Evolutionary conservation across 768 basidiomycete genomes (phyloP).

Genomic region (Tricholoma terreum): DNA sequence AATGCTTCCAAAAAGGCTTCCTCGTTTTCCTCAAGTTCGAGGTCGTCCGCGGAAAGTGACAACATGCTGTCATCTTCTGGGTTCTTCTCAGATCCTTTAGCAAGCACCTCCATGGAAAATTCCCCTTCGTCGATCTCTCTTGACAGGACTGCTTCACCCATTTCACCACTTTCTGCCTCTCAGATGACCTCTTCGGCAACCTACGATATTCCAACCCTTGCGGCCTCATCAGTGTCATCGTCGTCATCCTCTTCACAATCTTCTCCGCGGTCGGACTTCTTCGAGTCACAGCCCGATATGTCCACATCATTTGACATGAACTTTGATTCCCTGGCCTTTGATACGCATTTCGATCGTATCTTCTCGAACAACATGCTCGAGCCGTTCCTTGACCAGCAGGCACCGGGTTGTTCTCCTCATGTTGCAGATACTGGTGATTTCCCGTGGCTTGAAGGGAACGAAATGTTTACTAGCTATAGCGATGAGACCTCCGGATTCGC

Average conservation of each 20-base stretch:
- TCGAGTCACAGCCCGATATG: slow-evolving; percentile 29
- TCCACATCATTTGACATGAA: slow-evolving; percentile 29
- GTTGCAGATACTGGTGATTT: slow-evolving; percentile 20
- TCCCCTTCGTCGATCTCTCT: slow-evolving; percentile 7
- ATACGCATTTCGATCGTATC: slow-evolving; percentile 30
- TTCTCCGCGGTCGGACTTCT: slow-evolving; percentile 38
- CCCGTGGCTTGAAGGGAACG: slow-evolving; percentile 35
- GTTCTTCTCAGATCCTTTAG: slow-evolving; percentile 9
- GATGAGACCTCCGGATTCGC: slow-evolving; percentile 20
- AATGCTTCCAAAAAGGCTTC: slow-evolving; percentile 28
- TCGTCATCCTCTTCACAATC: slow-evolving; percentile 35
- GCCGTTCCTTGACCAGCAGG: slow-evolving; percentile 33
- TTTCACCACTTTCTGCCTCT: slow-evolving; percentile 15
- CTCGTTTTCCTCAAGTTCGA: slow-evolving; percentile 5
- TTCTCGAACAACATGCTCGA: slow-evolving; percentile 36
- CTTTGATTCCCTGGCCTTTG: slow-evolving; percentile 29
- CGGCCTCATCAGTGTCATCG: slow-evolving; percentile 31
- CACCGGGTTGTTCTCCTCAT: slow-evolving; percentile 28
- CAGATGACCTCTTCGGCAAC: slow-evolving; percentile 3
- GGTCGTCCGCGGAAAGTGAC: slow-evolving; percentile 38
- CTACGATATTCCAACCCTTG: slow-evolving; percentile 18
- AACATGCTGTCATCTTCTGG: slow-evolving; percentile 19
- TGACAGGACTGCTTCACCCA: slow-evolving; percentile 5
- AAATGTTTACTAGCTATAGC: slow-evolving; percentile 30
- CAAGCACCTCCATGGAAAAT: slow-evolving; percentile 11